Base-by-base conservation (phyloP, 164 flowering plant genomes). In the Amborella trichopoda region DNA sequence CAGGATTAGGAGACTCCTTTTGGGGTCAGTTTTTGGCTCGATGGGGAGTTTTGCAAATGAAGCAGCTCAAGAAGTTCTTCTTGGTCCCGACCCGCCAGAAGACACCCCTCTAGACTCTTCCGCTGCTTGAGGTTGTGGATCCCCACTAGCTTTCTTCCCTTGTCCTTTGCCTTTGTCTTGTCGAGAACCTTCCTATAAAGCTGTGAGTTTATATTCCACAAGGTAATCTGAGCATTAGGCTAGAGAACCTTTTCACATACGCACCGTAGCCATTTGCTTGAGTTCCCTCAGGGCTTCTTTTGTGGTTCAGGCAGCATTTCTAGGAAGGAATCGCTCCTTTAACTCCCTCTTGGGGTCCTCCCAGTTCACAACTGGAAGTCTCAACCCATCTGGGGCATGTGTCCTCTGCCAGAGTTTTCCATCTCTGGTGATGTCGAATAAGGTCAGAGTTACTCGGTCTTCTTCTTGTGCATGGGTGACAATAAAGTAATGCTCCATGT, bases 401-500 rank as follows among this genome's bases (percentile, higher is more conserved):
- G 33, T 39, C 8, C 16, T n/a, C 51, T 40, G 23, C 40, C 51
- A 48, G 2, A 56, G 28, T 16, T 49, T 44, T 2, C 44, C 50
- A 25, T 57, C 55, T 4, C 39, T 30, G 4, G 22, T 5, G 5
- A 50, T 18, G 14, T 32, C 36, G 28, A 57, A 32, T 5, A 13
- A 19, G 3, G 56, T 23, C 40, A 52, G 26, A 4, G 30, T 45
- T 2, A 58, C 46, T 39, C 11, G 18, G 5, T 44, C 37, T 1
- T 11, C 24, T 2, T 52, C 56, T 0, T 28, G 50, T 2, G 40
- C 20, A 6, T 26, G 34, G 14, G 51, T 34, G 27, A 40, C 44
- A 2, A 2, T 26, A 11, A 51, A 58, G 23, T 52, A 46, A 16
- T 52, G 47, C 34, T 52, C 62, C 46, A 58, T 51, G 27, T 58